Base-by-base conservation (phyloP, 1,284 basidiomycete genomes). In the Phellopilus nigrolimitatus region DNA sequence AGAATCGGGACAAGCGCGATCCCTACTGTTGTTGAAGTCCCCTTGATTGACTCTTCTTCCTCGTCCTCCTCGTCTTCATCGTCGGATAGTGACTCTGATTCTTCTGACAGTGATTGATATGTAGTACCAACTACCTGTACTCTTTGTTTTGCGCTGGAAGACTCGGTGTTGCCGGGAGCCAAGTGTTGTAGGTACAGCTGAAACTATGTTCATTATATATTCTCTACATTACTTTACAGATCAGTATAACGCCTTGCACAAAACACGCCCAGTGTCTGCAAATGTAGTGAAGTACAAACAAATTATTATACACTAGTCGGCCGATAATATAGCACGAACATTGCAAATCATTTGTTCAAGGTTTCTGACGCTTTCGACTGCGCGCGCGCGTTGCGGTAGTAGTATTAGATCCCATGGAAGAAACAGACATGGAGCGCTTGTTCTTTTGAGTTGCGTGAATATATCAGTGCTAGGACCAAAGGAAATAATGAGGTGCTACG, bases 401-500 rank as follows among this genome's bases (percentile, higher is more conserved):
- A 19, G 52, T 49, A 28, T 44, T 55, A 8, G 57, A 56, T 12
- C 50, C 57, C 17, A 59, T 50, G 25, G 57, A 59, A 27, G 57
- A 59, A 7, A 56, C 49, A 9, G 57, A 59, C 25, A 55, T 36
- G 17, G 57, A 59, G 42, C 57, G 55, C 42, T 59, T 58, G 41
- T 51, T 45, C 40, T 52, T 22, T 47, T n/a, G n/a, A n/a, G 10
- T 15, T 58, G 48, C 12, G 21, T 24, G n/a, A 10, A 48, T 30
- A 3, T 24, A 48, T 47, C 21, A 49, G 40, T 21, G 10, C n/a
- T 7, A 38, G 21, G 7, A 30, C 34, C 40, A 41, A 33, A 21
- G n/a, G 21, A 25, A 33, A 19, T 25, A n/a, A 21, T 10, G 17
- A 39, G 27, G 37, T 47, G 19, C 39, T 37, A 62, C 78, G 59